A percentile compares a stretch with the other conserved stretches of the same genome.
Conservation (phyloP, 805 yeast species). For the Saccharomycopsis synnaedendra region DNA sequence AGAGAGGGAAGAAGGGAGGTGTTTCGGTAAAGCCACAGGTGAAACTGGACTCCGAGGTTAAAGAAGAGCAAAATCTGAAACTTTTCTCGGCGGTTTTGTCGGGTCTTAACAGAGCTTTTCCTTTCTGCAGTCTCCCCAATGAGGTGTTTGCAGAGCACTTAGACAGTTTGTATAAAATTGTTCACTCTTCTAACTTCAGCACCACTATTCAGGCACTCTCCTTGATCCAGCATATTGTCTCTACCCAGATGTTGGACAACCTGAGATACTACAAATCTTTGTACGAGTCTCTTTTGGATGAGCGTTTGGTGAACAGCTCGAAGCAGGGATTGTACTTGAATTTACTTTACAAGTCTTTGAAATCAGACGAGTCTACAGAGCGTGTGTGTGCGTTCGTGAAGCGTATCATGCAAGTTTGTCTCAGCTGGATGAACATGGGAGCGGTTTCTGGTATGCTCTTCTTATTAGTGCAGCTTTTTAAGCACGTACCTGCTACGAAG, state of each 20-base stretch:
- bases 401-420: slow-evolving; percentile 75
- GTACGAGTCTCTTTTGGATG: slow-evolving; percentile 82
- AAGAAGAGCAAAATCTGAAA: slow-evolving; percentile 74
- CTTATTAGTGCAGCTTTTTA: slow-evolving; percentile 58
- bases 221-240: slow-evolving; percentile 69
- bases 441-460: slow-evolving; percentile 75
- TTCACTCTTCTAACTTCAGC: slow-evolving; percentile 89
- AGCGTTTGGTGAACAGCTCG: slow-evolving; percentile 73
- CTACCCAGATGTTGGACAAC: slow-evolving; percentile 41
- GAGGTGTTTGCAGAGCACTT: slow-evolving; percentile 66
- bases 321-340: slow-evolving; percentile 90
- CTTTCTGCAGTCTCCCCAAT: slow-evolving; percentile 68
- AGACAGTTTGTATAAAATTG: slow-evolving; percentile 76
- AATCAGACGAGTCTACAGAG: slow-evolving; percentile 47
- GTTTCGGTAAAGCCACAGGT: slow-evolving; percentile 52
- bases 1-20: slow-evolving; percentile 84
- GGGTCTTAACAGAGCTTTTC: slow-evolving; percentile 93
- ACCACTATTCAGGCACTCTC: slow-evolving; percentile 89
- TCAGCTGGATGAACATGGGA: slow-evolving; percentile 82
- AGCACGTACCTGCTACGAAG: slow-evolving; percentile 51
- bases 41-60: slow-evolving; percentile 50
- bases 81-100: slow-evolving; percentile 84
- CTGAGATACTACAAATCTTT: slow-evolving; percentile 79
- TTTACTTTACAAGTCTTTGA: slow-evolving; percentile 72
- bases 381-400: slow-evolving; percentile 86